phyloP scores from a whole-genome alignment of 331 rosid species.

The Ulmus americana region DNA sequence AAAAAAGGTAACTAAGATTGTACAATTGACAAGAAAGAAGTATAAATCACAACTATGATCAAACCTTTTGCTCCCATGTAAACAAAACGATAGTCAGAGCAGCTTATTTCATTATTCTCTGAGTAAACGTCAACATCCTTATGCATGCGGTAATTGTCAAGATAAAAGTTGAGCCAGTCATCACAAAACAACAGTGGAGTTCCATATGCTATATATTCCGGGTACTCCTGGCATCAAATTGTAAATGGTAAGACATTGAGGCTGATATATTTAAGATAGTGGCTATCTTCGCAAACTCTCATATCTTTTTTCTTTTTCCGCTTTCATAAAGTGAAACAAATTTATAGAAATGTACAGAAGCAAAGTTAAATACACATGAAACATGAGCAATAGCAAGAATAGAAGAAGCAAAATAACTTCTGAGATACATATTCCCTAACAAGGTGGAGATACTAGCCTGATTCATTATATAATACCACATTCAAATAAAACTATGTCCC shows the following conservation, averaged over 20 bases:
- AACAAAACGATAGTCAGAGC: constrained; percentile 91
- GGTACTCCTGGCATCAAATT: constrained; percentile 63
- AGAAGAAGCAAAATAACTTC: too few relatives aligned
- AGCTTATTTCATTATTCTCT: constrained; percentile 53
- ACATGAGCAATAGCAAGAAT: neutral
- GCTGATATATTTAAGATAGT: neutral
- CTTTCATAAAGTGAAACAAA: neutral
- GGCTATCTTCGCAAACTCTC: neutral
- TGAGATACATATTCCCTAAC: too few relatives aligned
- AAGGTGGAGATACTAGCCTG: too few relatives aligned
- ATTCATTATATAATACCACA: too few relatives aligned
- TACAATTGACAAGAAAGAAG: neutral
- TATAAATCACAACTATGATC: constrained; percentile 9
- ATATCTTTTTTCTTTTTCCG: neutral
- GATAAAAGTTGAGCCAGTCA: constrained; percentile 92
- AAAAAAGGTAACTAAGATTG: constrained; percentile 3
- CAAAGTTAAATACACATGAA: neutral
- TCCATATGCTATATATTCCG: constrained; percentile 62
- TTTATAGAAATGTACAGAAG: neutral
- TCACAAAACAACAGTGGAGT: constrained; percentile 73
- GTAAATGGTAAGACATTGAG: constrained; percentile 15
- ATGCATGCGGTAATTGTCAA: constrained; percentile 67
- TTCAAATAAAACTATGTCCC: too few relatives aligned
- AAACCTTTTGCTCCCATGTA: constrained; percentile 87
- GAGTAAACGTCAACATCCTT: constrained; percentile 45